Percentiles rank a stretch among this genome's conserved stretches.
Conservation (phyloP, 2,329 filamentous ascomycete genomes). For the Berkeleyomyces rouxiae region DNA sequence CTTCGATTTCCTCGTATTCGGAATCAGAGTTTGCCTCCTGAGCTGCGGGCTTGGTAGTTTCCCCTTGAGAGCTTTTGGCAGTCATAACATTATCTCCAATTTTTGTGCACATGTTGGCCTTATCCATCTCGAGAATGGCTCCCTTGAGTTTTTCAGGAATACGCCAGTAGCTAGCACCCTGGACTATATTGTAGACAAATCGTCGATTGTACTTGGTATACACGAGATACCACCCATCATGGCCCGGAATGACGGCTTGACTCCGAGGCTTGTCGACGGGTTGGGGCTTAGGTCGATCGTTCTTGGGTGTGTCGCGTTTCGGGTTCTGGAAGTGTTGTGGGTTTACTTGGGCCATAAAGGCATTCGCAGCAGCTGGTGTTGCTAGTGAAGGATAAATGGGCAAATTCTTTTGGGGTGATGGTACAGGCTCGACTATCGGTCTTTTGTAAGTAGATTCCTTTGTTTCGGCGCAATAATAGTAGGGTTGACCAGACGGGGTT, state of each 20-base stretch:
- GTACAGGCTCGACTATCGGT: conserved; percentile 30
- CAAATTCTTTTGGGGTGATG: neutral
- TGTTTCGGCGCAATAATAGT: conserved; percentile 72
- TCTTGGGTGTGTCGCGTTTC: conserved; percentile 27
- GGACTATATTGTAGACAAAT: conserved; percentile 77
- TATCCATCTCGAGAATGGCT: conserved; percentile 56
- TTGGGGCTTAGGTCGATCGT: conserved; percentile 41
- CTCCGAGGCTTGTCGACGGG: conserved; percentile 66
- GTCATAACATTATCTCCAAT: conserved; percentile 18
- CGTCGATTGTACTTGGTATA: conserved; percentile 76
- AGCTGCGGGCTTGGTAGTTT: neutral
- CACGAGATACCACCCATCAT: conserved; percentile 80
- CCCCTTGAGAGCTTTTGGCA: neutral
- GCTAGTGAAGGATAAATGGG: conserved; percentile 22
- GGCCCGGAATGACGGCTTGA: conserved; percentile 62
- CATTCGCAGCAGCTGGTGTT: conserved; percentile 40
- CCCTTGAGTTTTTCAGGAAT: conserved; percentile 77
- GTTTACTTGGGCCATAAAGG: conserved; percentile 39
- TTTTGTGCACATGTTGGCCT: conserved; percentile 49
- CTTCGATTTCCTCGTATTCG: conserved; percentile 58
- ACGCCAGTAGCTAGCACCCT: conserved; percentile 86
- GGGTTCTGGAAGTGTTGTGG: conserved; percentile 24
- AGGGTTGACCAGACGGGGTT: conserved; percentile 70
- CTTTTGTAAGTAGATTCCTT: conserved; percentile 78
- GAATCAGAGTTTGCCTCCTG: conserved; percentile 22